Base-by-base conservation (phyloP, 2,329 filamentous ascomycete species). In the Arthroderma sp. region DNA sequence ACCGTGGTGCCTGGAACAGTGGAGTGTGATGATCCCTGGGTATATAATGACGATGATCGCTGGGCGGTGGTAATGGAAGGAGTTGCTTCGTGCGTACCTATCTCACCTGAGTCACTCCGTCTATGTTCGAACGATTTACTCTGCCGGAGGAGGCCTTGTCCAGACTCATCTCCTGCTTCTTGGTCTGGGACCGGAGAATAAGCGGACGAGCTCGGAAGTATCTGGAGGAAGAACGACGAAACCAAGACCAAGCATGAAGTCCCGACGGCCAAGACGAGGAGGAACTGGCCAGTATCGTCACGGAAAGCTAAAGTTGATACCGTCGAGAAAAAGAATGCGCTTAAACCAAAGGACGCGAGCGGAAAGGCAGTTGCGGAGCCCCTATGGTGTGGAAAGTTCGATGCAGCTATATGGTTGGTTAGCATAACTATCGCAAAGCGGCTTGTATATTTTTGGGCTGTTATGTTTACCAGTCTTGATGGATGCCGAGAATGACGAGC, bases 341-440 rank as follows among this genome's bases (percentile, higher is more conserved):
- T 95, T 46, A 98, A 68, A 3, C 91, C 91, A 59, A 96, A 96
- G 3, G 85, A 88, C 46, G 91, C 85, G 45, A 96, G 66, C 4
- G 91, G 89, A 55, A 96, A 91, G 1, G 88, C 88, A 4, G 91
- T 96, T 4, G 91, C 91, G 3, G 89, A 94, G 45, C 91, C 91
- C 51, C 91, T 78, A 60, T 94, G 83, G 47, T 81, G 77, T 8
- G 89, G 89, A 78, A 88, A 95, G 64, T 95, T 95, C 52, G 91
- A 74, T 6, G 88, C 88, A 41, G 84, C 88, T 59, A 70, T 29
- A 27, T 39, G 8, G 28, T 31, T 27, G 6, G 33, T 33, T 9
- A 6, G 11, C 31, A 22, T 38, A 40, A 29, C 15, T 10, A 30
- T 6, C 36, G 29, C 7, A 2, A 30, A 29, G 15, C 32, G 36